Base-by-base conservation (phyloP, 495 filamentous ascomycete species). In the Penicillium lagena region DNA sequence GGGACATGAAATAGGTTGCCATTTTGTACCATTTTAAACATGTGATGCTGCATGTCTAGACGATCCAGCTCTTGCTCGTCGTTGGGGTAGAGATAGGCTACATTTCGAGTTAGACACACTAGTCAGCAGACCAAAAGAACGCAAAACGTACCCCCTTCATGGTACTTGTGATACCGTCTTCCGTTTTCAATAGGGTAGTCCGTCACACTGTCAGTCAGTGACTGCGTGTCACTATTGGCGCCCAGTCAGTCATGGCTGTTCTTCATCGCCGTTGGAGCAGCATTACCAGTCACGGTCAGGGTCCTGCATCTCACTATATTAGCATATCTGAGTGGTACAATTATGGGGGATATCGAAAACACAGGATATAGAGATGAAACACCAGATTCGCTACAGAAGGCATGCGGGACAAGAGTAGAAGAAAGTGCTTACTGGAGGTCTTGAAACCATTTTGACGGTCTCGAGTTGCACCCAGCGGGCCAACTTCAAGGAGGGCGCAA, bases 11-110 rank as follows among this genome's bases (percentile, higher is more conserved):
- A 79, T 13, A 81, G 58, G 29, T 66, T 67, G 12, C 62, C 73
- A 7, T 72, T 59, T 50, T 78, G 75, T 38, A 77, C 48, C 39
- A 77, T 40, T 42, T 77, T 80, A 52, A 79, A 61, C 54, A 84
- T 70, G 42, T 79, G 73, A 47, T 83, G 75, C 52, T 85, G 82
- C 47, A 80, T 60, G 31, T 86, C 79, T 13, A 78, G 56, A 27
- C 75, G 70, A 51, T 76, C 73, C 11, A 75, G 56, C 46, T 78
- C 75, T 48, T 66, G 63, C 50, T 79, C 76, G 54, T 81, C 78
- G 45, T 81, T 79, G 10, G 77, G 78, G 37, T 77, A 69, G n/a
- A 71, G 51, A 49, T 81, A 81, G 39, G 66, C 73, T 70, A 45
- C 35, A 9, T 17, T 47, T 29, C 7, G 9, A 39, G 51, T 63